A percentile compares a stretch with the other conserved stretches of the same genome.
Conservation (phyloP, 2,329 filamentous ascomycete species). For the Clonostachys sp. region DNA sequence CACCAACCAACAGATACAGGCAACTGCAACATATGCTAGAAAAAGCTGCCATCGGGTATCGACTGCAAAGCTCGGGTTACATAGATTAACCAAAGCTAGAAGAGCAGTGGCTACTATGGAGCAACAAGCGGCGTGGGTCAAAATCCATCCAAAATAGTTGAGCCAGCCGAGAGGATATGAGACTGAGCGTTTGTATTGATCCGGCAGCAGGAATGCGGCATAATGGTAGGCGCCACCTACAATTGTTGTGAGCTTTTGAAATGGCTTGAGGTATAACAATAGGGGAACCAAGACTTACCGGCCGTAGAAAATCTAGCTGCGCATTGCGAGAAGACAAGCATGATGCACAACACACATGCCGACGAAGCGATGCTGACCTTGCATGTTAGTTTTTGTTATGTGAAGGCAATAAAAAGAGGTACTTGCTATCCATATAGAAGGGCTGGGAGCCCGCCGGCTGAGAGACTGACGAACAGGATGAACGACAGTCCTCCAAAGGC, state of each 20-base stretch:
- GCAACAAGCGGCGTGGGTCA: neutral
- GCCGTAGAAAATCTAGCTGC: neutral
- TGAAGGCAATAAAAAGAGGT: no score
- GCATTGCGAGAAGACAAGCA: neutral
- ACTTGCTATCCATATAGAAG: neutral
- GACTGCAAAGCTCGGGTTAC: neutral
- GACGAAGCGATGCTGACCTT: neutral
- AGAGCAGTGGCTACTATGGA: neutral
- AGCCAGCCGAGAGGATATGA: neutral
- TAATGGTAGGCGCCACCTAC: neutral
- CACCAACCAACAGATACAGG: neutral
- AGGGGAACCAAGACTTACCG: no score
- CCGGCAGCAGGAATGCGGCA: neutral
- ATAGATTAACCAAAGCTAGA: neutral
- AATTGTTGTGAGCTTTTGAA: neutral
- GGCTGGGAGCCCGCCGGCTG: neutral
- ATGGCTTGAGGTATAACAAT: no score
- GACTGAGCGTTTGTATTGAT: neutral
- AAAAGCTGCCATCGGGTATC: neutral
- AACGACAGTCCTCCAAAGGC: neutral
- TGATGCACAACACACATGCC: neutral
- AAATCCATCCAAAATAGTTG: neutral
- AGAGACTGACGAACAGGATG: neutral
- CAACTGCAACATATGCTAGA: neutral
- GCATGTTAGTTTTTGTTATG: no score